These are phyloP conservation scores for Debaryomyces tyrocola DNA, from an alignment of 805 yeast genomes.

Conservation along the genomic window DNA sequence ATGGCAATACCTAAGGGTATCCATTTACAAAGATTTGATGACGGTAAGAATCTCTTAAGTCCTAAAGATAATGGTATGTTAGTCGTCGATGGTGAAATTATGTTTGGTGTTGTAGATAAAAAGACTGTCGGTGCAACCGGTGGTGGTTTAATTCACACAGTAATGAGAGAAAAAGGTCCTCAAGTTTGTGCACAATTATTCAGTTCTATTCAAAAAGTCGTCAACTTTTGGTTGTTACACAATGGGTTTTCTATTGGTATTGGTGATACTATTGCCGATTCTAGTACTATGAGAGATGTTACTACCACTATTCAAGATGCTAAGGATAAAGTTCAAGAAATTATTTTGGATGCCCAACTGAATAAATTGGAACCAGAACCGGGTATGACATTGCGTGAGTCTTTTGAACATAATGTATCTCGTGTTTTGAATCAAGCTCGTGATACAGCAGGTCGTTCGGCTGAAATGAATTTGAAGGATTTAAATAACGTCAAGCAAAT, in stretches of 20 bases:
- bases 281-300: slow-evolving; percentile 90
- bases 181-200: slow-evolving; percentile 84
- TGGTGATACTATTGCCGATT: slow-evolving; percentile 99
- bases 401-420: slow-evolving; percentile 95
- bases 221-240: slow-evolving; percentile 93
- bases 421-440: slow-evolving; percentile 96
- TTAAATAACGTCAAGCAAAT: slow-evolving; percentile 96
- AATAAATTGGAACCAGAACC: slow-evolving; percentile 92
- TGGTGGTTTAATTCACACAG: slow-evolving; percentile 97
- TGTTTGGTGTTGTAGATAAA: slow-evolving; percentile 97
- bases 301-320: slow-evolving; percentile 93
- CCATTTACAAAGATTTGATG: slow-evolving; percentile 91
- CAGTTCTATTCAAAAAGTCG: slow-evolving; percentile 91
- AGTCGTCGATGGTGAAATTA: slow-evolving; percentile 90
- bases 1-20: slow-evolving; percentile 95
- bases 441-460: slow-evolving; percentile 98
- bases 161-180: slow-evolving; percentile 97
- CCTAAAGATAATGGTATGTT: slow-evolving; percentile 97
- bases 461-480: slow-evolving; percentile 93
- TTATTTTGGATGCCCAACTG: slow-evolving; percentile 87
- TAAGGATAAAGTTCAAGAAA: slow-evolving; percentile 90
- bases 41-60: slow-evolving; percentile 74
- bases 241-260: slow-evolving; percentile 98
- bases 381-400: slow-evolving; percentile 99
- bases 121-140: slow-evolving; percentile 98